Base-by-base conservation (phyloP, 306 rosid species). In the Rosa multiflora region DNA sequence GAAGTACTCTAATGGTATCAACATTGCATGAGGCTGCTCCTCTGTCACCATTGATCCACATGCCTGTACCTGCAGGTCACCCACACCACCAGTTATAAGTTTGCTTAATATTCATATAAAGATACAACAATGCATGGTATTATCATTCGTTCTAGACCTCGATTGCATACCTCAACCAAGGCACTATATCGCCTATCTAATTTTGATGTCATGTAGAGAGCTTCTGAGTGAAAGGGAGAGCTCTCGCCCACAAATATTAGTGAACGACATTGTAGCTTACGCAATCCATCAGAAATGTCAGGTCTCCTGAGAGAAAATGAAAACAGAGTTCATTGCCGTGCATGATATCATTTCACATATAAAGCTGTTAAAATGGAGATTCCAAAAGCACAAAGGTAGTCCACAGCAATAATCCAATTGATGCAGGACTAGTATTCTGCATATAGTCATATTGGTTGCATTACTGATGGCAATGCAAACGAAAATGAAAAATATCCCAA, bases 21-120 rank as follows among this genome's bases (percentile, higher is more conserved):
- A 83, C 99, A 95, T 93, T 6, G 99, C 98, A 73, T 93, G 94
- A 59, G 99, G 99, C 85, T 95, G 99, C 88, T 95, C 99, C 86
- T 91, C 99, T 62, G 98, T 95, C 79, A 95, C 97, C 97, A 93
- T 86, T 39, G 99, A 91, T 55, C 99, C 98, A 17, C 99, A 95
- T 81, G 90, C 90, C 87, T 95, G 98, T 82, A 95, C 99, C 99
- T 95, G 89, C 23, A 55, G 53, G 80, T 86, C 51, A 69, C 82
- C 69, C 74, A 70, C 44, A 70, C n/a, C 67, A 61, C 56, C 42
- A 15, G 46, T 26, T 69, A 64, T 79, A 51, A 77, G 83, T 21
- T 21, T 47, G 78, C 52, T 53, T 58, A 62, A 69, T 23, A 56
- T 32, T 52, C 63, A 80, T 46, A 51, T 32, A 67, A 23, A 68